phyloP scores from a whole-genome alignment of 257 asterid species.

The Solanum habrochaites region DNA sequence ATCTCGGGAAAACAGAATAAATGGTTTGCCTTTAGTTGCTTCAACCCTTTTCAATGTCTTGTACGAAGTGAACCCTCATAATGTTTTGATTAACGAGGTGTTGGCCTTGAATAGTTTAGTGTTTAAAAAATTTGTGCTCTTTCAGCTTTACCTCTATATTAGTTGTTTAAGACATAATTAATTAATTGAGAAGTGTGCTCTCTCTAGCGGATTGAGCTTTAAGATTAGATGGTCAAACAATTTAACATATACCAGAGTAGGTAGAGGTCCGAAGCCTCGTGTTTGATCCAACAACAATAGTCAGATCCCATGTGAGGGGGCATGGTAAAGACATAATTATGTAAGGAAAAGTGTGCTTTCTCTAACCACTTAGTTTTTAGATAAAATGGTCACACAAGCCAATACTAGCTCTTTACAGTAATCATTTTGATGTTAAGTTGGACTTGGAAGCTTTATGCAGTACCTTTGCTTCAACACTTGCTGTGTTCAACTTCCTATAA shows the following conservation, averaged over 20 bases:
- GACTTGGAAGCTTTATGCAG: neutral
- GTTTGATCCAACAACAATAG: neutral
- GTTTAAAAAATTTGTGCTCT: neutral
- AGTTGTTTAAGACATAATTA: neutral
- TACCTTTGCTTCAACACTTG: neutral
- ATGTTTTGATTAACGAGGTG: neutral
- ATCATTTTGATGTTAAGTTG: neutral
- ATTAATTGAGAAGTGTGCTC: neutral
- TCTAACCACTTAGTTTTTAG: neutral
- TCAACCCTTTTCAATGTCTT: neutral
- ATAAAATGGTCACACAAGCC: neutral
- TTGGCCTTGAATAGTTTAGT: neutral
- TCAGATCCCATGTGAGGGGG: neutral
- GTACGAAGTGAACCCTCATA: neutral
- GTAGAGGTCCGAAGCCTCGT: neutral
- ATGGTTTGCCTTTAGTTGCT: neutral
- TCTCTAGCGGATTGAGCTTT: neutral
- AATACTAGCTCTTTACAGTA: neutral
- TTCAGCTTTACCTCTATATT: neutral
- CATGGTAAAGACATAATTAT: neutral
- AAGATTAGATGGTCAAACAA: neutral
- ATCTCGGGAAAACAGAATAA: neutral
- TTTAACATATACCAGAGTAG: neutral
- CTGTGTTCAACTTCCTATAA: neutral
- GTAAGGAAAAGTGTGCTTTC: neutral